phyloP scores from a whole-genome alignment of 345 rosid genomes.

The Mallotus nudiflorus region DNA sequence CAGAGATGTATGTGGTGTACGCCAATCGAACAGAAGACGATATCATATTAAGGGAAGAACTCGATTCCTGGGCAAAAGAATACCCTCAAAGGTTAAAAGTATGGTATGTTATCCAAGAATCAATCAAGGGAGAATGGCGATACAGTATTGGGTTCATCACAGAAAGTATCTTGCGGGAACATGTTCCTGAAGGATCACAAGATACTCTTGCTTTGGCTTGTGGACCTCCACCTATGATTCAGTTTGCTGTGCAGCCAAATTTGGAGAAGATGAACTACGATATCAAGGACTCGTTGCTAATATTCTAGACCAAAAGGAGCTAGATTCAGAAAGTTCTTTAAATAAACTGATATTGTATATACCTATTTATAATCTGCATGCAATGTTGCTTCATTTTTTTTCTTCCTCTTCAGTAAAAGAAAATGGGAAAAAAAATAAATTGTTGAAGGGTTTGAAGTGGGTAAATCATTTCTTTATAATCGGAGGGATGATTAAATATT shows the following conservation, averaged over 20 bases:
- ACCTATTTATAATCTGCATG: neutral
- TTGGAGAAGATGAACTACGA: conserved; percentile 89
- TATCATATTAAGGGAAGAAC: conserved; percentile 71
- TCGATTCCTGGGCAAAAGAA: conserved; percentile 74
- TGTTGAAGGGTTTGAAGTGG: neutral
- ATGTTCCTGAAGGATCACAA: conserved; percentile 55
- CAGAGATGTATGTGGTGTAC: conserved; percentile 81
- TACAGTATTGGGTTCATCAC: conserved; percentile 73
- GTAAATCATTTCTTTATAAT: too few species aligned
- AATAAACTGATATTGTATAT: neutral
- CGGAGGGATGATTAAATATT: too few species aligned
- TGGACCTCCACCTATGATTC: conserved; percentile 98
- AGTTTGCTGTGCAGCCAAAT: conserved; percentile 86
- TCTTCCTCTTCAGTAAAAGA: neutral
- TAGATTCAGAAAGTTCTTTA: too few species aligned
- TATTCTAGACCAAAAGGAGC: conserved; percentile 42
- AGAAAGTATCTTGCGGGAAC: conserved; percentile 65
- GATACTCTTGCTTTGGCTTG: conserved; percentile 73
- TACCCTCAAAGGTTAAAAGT: conserved; percentile 56
- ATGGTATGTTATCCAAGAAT: conserved; percentile 78
- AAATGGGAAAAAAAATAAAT: neutral
- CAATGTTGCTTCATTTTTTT: neutral
- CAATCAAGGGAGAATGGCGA: conserved; percentile 67
- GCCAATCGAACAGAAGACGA: conserved; percentile 90
- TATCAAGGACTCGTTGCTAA: conserved; percentile 58